These are phyloP conservation scores for Pterulicium gracile DNA, from an alignment of 1,284 basidiomycete species.

Conservation along the genomic window DNA sequence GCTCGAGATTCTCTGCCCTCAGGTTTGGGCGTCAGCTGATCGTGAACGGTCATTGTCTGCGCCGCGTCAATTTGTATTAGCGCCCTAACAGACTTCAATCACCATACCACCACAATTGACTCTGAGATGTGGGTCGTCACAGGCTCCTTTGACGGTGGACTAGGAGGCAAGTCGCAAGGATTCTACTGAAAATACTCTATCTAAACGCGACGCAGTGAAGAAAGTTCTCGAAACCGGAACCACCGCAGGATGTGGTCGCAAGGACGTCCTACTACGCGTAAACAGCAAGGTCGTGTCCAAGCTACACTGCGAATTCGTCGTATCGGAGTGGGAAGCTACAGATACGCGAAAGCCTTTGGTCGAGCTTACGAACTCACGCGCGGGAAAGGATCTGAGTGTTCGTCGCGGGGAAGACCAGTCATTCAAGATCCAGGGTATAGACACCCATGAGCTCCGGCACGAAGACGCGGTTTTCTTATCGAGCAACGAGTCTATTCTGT, in stretches of 20 bases:
- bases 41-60: too few relatives aligned
- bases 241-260: constrained; percentile 43
- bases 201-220: constrained; percentile 36
- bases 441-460: neutral
- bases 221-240: constrained; percentile 52
- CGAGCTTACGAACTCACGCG: constrained; percentile 1
- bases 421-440: neutral
- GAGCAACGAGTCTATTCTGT: neutral
- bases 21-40: too few relatives aligned
- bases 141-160: constrained; percentile 40
- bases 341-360: constrained; percentile 32
- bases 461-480: neutral
- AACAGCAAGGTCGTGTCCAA: constrained; percentile 52
- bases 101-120: too few relatives aligned
- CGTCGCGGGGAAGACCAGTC: neutral
- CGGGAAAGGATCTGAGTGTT: constrained; percentile 17
- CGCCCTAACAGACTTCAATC: too few relatives aligned
- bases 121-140: constrained; percentile 48
- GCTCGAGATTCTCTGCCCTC: too few relatives aligned
- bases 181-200: neutral
- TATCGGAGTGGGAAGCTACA: constrained; percentile 35
- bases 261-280: constrained; percentile 36
- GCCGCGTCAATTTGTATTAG: too few relatives aligned
- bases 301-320: constrained; percentile 42
- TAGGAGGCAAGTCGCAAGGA: constrained; percentile 14